phyloP scores from a whole-genome alignment of 1,284 basidiomycete genomes.

The Cryptococcus sp. region DNA sequence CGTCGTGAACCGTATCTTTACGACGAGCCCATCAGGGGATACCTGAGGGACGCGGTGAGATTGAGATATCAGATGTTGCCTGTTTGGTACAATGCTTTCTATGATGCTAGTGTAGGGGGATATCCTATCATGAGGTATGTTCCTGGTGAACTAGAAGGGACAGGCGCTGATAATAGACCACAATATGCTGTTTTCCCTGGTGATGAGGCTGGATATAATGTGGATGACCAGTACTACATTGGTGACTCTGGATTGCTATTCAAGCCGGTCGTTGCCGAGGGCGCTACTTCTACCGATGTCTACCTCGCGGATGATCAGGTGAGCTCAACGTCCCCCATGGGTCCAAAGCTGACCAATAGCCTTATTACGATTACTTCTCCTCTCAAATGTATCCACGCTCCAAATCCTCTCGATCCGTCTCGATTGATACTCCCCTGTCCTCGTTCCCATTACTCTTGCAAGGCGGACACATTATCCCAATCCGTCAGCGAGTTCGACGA shows the following conservation, averaged over 20 bases:
- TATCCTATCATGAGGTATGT: slow-evolving; percentile 70
- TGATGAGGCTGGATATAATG: slow-evolving; percentile 73
- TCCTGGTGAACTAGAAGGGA: not conserved
- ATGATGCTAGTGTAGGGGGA: slow-evolving; percentile 73
- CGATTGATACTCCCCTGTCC: slow-evolving; percentile 69
- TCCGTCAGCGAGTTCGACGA: slow-evolving; percentile 79
- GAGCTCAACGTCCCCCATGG: slow-evolving; percentile 14
- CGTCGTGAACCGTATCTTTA: slow-evolving; percentile 91
- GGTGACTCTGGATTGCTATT: slow-evolving; percentile 84
- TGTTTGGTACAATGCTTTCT: slow-evolving; percentile 95
- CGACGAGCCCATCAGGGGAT: slow-evolving; percentile 79
- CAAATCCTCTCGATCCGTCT: slow-evolving; percentile 61
- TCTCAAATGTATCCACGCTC: slow-evolving; percentile 62
- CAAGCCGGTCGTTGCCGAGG: slow-evolving; percentile 81
- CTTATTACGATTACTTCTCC: slow-evolving; percentile 93
- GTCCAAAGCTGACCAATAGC: slow-evolving; percentile 48
- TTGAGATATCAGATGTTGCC: slow-evolving; percentile 85
- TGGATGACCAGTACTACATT: slow-evolving; percentile 94
- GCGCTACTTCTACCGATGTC: slow-evolving; percentile 64
- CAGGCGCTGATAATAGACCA: slow-evolving; percentile 55
- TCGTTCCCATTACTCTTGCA: slow-evolving; percentile 81
- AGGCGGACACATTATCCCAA: slow-evolving; percentile 86
- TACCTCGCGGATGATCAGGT: slow-evolving; percentile 87
- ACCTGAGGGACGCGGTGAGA: slow-evolving; percentile 72
- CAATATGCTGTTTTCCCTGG: slow-evolving; percentile 91